Evolutionary conservation across 495 filamentous ascomycete genomes (phyloP).

Genomic region (Annulohypoxylon stygium): DNA sequence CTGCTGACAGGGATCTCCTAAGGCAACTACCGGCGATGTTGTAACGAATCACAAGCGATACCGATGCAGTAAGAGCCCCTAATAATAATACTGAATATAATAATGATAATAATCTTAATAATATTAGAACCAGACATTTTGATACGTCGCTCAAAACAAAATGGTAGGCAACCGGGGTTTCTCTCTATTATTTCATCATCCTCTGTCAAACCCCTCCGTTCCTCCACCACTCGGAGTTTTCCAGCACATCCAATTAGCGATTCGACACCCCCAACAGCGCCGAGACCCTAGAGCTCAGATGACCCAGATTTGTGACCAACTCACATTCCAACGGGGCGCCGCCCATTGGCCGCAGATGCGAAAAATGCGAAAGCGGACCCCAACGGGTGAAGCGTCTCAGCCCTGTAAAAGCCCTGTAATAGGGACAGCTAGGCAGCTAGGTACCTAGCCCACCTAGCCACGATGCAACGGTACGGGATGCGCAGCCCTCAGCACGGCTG

Average conservation of each 20-base stretch:
- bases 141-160: not conserved
- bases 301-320: constrained; percentile 39
- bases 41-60: not conserved
- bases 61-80: not conserved
- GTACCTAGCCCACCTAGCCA: constrained; percentile 37
- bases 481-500: constrained; percentile 18
- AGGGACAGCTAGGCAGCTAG: not conserved
- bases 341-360: constrained; percentile 31
- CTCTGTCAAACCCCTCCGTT: not conserved
- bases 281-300: constrained; percentile 22
- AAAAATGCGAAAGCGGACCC: constrained; percentile 11
- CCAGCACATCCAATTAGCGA: not conserved
- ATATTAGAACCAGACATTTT: not conserved
- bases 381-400: constrained; percentile 31
- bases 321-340: constrained; percentile 5
- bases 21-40: constrained; percentile 10
- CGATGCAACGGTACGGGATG: constrained; percentile 38
- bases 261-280: not conserved
- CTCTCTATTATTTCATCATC: not conserved
- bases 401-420: constrained; percentile 24
- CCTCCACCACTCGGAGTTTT: not conserved
- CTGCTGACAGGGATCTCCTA: too few species aligned
- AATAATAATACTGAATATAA: not conserved
- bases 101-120: not conserved
- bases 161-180: not conserved